Evolutionary conservation across 2,329 filamentous ascomycete species (phyloP).

Genomic region (Hypoxylon sp.): DNA sequence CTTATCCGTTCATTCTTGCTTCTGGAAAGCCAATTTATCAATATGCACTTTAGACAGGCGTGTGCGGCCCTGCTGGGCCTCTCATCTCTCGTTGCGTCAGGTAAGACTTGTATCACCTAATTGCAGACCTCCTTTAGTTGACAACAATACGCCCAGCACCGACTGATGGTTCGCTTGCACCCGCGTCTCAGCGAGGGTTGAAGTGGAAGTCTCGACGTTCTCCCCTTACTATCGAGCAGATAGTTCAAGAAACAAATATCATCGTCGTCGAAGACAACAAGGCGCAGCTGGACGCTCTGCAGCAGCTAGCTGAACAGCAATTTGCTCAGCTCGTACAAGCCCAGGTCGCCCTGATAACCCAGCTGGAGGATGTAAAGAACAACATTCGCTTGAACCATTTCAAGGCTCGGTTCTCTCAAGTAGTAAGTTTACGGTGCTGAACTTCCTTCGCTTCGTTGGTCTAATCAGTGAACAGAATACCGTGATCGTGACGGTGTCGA

Average conservation of each 20-base stretch:
- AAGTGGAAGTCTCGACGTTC: slow-evolving; percentile 47
- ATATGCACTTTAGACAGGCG: slow-evolving; percentile 41
- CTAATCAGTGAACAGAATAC: slow-evolving; percentile 50
- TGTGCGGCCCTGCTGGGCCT: slow-evolving; percentile 43
- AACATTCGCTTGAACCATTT: slow-evolving; percentile 59
- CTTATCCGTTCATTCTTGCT: slow-evolving; percentile 45
- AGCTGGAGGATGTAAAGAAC: slow-evolving; percentile 58
- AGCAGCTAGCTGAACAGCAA: slow-evolving; percentile 53
- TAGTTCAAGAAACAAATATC: slow-evolving; percentile 54
- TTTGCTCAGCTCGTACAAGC: slow-evolving; percentile 55
- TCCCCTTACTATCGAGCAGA: slow-evolving; percentile 49
- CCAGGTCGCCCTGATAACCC: slow-evolving; percentile 53
- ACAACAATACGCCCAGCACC: slow-evolving; percentile 42
- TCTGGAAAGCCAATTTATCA: slow-evolving; percentile 44
- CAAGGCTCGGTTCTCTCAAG: slow-evolving; percentile 53
- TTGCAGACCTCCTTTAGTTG: slow-evolving; percentile 23
- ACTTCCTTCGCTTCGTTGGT: background rate
- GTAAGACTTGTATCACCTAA: slow-evolving; percentile 28
- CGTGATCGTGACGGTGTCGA: slow-evolving; percentile 55
- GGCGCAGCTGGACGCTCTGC: slow-evolving; percentile 52
- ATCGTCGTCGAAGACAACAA: slow-evolving; percentile 55
- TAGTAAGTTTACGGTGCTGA: slow-evolving; percentile 47
- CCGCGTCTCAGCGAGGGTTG: slow-evolving; percentile 37
- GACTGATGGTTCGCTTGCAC: slow-evolving; percentile 38
- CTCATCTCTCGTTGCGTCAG: slow-evolving; percentile 43